Evolutionary conservation across 1,139 yeast genomes (phyloP), one percentile per base, ranked within the genome.

Genomic region (Cylindricascospora bacillispora): DNA sequence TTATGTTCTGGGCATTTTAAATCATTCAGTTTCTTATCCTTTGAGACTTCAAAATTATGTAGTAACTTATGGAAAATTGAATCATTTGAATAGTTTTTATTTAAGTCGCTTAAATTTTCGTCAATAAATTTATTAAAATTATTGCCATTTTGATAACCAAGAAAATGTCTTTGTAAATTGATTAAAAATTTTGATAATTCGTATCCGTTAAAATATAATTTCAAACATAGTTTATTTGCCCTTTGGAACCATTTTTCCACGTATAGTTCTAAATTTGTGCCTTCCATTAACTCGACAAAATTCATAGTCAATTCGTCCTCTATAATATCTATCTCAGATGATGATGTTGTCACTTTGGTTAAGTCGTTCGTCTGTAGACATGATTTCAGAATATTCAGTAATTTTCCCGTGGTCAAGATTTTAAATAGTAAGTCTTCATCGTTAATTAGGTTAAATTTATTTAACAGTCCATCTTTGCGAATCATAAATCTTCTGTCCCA

Each of bases 401-500:
- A 77, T 51, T 83, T 85, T 1, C 99, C 99, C 0, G 95, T 83
- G 30, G 74, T 62, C 16, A 89, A 57, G 1, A 89, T 66, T 48
- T 80, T 78, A 32, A 43, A 50, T 13, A 51, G 32, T 17, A 52
- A 28, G n/a, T 36, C 39, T 11, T 41, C 38, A 15, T 42, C 44
- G 9, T 36, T 29, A 60, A 61, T 43, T 30, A 61, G 56, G 6
- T 62, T 54, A 31, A 86, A 70, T 41, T 78, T 89, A 31, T 68
- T 65, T 3, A 92, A 73, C 14, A 85, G 48, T 0, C 92, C 93
- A 45, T 81, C 93, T 31, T 69, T 68, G 31, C 89, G 63, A 6
- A 85, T 63, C 7, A 82, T 69, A 50, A 70, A 89, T 34, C 83
- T 70, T 36, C 82, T 82, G 33, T 80, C 81, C 97, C 97, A 89